phyloP scores from a whole-genome alignment of 495 filamentous ascomycete species.

The Penicillium paradoxum region DNA sequence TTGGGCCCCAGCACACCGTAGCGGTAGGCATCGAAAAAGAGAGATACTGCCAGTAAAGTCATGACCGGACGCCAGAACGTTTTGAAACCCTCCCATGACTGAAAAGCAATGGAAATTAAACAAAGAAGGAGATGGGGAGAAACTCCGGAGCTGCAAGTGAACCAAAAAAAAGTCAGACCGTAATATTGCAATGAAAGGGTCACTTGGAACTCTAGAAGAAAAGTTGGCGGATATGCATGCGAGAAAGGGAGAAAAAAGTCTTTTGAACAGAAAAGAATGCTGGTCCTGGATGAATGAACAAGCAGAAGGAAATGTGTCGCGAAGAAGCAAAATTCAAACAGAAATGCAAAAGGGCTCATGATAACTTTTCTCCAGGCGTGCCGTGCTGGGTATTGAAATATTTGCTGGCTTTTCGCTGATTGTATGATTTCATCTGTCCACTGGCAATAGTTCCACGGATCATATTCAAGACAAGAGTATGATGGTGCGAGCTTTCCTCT shows the following conservation, averaged over 20 bases:
- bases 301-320: slow-evolving; percentile 16
- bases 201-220: slow-evolving; percentile 15
- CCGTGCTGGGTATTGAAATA: slow-evolving; percentile 31
- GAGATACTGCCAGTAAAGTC: slow-evolving; percentile 36
- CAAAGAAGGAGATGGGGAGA: slow-evolving; percentile 1
- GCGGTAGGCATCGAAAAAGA: slow-evolving; percentile 32
- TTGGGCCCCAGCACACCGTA: slow-evolving; percentile 30
- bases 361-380: slow-evolving; percentile 11
- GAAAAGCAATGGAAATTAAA: slow-evolving; percentile 19
- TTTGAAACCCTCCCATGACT: slow-evolving; percentile 33
- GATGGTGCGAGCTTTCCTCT: slow-evolving; percentile 22
- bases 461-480: background rate
- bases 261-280: slow-evolving; percentile 18
- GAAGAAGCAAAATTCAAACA: slow-evolving; percentile 11
- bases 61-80: slow-evolving; percentile 41
- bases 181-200: slow-evolving; percentile 16
- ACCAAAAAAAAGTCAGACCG: slow-evolving; percentile 8
- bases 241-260: slow-evolving; percentile 5
- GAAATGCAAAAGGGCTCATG: slow-evolving; percentile 15
- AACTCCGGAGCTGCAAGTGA: slow-evolving; percentile 19
- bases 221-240: slow-evolving; percentile 22
- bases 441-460: slow-evolving; percentile 25
- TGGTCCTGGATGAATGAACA: slow-evolving; percentile 23
- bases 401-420: slow-evolving; percentile 50
- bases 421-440: slow-evolving; percentile 50